A percentile compares a stretch with the other conserved stretches of the same genome.
Conservation (phyloP, 495 filamentous ascomycete genomes). For the Halenospora varia region DNA sequence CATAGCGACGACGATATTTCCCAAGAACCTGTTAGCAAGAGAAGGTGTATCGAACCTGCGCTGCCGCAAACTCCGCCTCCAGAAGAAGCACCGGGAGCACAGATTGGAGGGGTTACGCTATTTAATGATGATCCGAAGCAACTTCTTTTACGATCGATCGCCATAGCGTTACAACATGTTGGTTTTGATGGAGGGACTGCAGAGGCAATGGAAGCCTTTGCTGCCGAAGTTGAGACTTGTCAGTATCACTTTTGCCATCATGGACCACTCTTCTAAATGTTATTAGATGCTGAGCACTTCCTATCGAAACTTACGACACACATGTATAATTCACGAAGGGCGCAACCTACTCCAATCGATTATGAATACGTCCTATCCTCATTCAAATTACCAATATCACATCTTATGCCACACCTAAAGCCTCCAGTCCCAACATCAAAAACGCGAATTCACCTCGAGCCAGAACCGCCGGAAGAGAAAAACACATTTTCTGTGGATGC, state of each 20-base stretch:
- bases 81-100: neutral
- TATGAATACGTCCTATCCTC: slow-evolving; percentile 59
- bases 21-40: slow-evolving; percentile 19
- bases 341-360: slow-evolving; percentile 60
- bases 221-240: slow-evolving; percentile 21
- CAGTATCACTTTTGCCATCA: neutral
- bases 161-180: slow-evolving; percentile 14
- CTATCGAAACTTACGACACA: slow-evolving; percentile 53
- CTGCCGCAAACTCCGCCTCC: slow-evolving; percentile 14
- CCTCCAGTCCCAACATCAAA: slow-evolving; percentile 32
- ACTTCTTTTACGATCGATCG: slow-evolving; percentile 20
- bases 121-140: slow-evolving; percentile 22
- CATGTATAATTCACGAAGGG: slow-evolving; percentile 58
- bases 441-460: slow-evolving; percentile 27
- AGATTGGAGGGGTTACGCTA: neutral
- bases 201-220: slow-evolving; percentile 20
- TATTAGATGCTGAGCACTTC: slow-evolving; percentile 49
- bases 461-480: neutral
- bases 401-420: slow-evolving; percentile 40
- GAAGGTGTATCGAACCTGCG: slow-evolving; percentile 3
- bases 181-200: slow-evolving; percentile 14
- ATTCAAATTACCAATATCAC: slow-evolving; percentile 37
- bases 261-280: slow-evolving; percentile 11
- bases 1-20: slow-evolving; percentile 14
- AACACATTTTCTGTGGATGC: slow-evolving; percentile 27